phyloP scores from a whole-genome alignment of 805 yeast species.

The Alloascoidea africana region DNA sequence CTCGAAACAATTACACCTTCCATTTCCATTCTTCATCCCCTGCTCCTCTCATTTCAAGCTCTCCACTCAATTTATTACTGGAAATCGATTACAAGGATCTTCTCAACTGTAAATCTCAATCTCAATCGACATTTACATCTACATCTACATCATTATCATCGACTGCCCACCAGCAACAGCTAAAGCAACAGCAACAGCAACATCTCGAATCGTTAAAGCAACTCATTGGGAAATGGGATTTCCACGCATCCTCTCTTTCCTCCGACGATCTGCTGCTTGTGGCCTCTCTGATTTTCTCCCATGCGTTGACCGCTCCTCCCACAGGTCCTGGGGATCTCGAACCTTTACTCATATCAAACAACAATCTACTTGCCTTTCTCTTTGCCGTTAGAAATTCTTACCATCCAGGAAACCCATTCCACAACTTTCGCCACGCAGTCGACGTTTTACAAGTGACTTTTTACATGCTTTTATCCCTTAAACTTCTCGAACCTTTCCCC shows the following conservation, averaged over 20 bases:
- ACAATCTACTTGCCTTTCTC: conserved; percentile 41
- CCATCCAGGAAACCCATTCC: conserved; percentile 78
- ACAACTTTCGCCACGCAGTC: conserved; percentile 89
- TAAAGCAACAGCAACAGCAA: background rate
- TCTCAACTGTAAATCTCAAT: no score
- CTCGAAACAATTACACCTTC: background rate
- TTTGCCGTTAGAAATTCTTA: conserved; percentile 65
- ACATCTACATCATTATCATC: background rate
- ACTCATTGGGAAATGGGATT: conserved; percentile 32
- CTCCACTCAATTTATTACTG: no score
- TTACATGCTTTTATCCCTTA: conserved; percentile 28
- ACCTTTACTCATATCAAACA: conserved; percentile 17
- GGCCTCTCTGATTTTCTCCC: conserved; percentile 37
- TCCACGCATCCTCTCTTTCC: conserved; percentile 50
- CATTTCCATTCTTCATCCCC: background rate
- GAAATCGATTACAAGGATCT: no score
- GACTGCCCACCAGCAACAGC: background rate
- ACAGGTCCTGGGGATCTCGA: conserved; percentile 10
- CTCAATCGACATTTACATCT: background rate
- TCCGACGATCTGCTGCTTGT: conserved; percentile 54
- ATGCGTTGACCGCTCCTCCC: conserved; percentile 21
- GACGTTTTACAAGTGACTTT: conserved; percentile 90
- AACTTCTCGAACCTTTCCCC: conserved; percentile 21
- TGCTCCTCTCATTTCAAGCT: no score
- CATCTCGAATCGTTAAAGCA: background rate